Evolutionary conservation across 208 protist species (phyloP), one percentile per base, ranked within the genome.

Genomic region (Angomonas deanei): DNA sequence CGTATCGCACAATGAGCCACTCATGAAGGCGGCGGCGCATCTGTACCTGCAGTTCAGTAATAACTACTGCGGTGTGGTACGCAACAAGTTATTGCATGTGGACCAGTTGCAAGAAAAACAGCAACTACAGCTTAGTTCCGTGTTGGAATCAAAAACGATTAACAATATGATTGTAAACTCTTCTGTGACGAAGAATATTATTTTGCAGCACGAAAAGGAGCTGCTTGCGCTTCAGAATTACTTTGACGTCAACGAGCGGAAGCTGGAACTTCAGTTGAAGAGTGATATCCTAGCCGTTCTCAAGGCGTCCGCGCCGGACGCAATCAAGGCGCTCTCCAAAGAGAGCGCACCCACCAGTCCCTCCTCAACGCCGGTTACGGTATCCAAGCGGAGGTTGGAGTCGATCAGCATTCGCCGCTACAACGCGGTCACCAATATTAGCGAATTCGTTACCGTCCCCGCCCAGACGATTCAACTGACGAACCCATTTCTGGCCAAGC

Each of bases 91-190:
- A 21, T 31, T 30, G 24, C 68, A 32, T 0, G 52, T 87, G 11
- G 64, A 70, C 28, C 13, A 30, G 21, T 67, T 93, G n/a, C 82
- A 74, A 13, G 60, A 31, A 42, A 64, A 59, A 10, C 87, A 93
- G 17, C 78, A 82, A 39, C 46, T 72, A 42, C 78, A 89, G 64
- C 69, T 93, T 0, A 57, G 64, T 8, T 68, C 76, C 26, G 50
- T 93, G 8, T 57, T 93, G 1, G 80, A 91, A 49, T 62, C 33
- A n/a, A 69, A 71, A 30, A 62, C 74, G 1, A 50, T 27, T 30
- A 23, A 39, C 2, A 71, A 82, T 55, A 80, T 89, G 70, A 73
- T 92, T n/a, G 84, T 93, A 13, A 75, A 79, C 61, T 78, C 76
- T 13, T 66, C 74, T 13, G 60, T 91, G 4, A 88, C 82, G 46